Evolutionary conservation across 2,329 filamentous ascomycete genomes (phyloP), one percentile per base, ranked within the genome.

Genomic region (Thermomyces lanuginosus): DNA sequence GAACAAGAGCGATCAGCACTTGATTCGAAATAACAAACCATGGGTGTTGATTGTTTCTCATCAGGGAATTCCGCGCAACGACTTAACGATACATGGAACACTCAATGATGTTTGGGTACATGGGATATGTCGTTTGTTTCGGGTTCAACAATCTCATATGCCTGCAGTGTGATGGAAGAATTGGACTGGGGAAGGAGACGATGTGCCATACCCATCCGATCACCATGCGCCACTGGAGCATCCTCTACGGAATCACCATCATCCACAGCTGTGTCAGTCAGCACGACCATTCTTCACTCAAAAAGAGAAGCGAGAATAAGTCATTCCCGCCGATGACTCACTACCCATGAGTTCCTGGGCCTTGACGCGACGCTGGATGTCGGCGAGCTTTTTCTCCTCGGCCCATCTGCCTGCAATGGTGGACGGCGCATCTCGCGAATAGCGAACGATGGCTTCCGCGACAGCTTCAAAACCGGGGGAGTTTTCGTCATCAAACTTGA

Each of bases 401-500:
- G 57, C 46, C 74, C 74, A 79, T 11, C 72, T 61, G 8, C 59
- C 56, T 6, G 51, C 40, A 24, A 76, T 67, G 5, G 66, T 55
- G 2, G 53, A 44, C 1, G 66, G 66, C 0, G 72, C 68, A 25
- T 68, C 64, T 1, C 51, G 46, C 11, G 60, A 44, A 39, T 63
- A 63, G 26, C 56, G 48, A 17, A 51, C 34, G 16, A 64, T 47
- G 3, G 58, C 60, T 31, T 64, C 62, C 3, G 56, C 57, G 6
- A 66, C 55, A 3, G 58, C 52, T 26, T 62, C 58, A 42, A 73
- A 84, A 1, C 78, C 78, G 0, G 76, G 72, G 0, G 76, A 64
- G 34, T 60, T 66, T 25, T 63, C 60, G 35, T 64, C 65, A 12
- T 69, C 63, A 33, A 79, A 81, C 42, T 79, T 80, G 57, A 72